Evolutionary conservation across 2,329 filamentous ascomycete genomes (phyloP).

Genomic region (Alternaria novae-zelandiae): DNA sequence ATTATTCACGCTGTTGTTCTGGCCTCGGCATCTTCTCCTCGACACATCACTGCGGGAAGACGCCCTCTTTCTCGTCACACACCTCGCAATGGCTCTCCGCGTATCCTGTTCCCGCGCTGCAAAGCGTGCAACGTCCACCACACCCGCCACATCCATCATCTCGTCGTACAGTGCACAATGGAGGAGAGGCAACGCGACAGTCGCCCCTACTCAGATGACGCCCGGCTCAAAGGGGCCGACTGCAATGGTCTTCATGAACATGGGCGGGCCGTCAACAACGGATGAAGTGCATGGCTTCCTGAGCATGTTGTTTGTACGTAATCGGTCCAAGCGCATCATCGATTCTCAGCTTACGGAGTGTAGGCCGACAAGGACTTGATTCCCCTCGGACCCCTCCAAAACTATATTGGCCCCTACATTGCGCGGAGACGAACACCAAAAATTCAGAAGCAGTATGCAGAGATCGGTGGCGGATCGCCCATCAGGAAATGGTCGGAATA

Average conservation of each 20-base stretch:
- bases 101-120: constrained; percentile 41
- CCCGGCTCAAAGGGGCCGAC: constrained; percentile 79
- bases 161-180: constrained; percentile 44
- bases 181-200: constrained; percentile 52
- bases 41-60: not conserved
- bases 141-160: constrained; percentile 35
- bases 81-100: constrained; percentile 48
- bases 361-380: constrained; percentile 93
- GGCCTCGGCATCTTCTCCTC: constrained; percentile 18
- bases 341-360: constrained; percentile 20
- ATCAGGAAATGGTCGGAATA: constrained; percentile 98
- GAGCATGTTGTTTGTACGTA: constrained; percentile 84
- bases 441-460: constrained; percentile 93
- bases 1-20: constrained; percentile 33
- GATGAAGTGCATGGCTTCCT: constrained; percentile 90
- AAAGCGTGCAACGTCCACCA: constrained; percentile 38
- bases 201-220: constrained; percentile 77
- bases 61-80: constrained; percentile 28
- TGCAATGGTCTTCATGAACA: constrained; percentile 98
- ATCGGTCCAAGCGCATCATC: not conserved
- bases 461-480: constrained; percentile 95
- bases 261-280: constrained; percentile 91
- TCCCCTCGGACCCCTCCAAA: constrained; percentile 89
- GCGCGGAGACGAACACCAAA: constrained; percentile 88
- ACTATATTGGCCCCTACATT: constrained; percentile 88